These are phyloP conservation scores for Umbelopsis vinacea DNA, from an alignment of 192 early-diverging fungal species.

Conservation along the genomic window DNA sequence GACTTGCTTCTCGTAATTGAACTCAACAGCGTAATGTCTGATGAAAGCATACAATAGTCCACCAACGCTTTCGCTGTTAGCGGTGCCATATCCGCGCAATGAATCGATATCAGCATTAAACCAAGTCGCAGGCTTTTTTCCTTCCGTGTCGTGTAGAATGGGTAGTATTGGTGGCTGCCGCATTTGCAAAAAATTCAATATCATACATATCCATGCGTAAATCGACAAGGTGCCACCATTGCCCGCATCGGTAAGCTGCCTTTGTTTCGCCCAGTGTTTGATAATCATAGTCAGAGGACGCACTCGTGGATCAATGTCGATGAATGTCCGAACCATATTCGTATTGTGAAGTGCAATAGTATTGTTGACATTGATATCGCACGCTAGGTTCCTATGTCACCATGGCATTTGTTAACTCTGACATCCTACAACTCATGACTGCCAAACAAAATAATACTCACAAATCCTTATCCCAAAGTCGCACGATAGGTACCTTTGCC, in stretches of 20 bases:
- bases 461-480: constrained; percentile 87
- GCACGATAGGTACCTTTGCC: constrained; percentile 94
- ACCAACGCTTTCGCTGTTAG: constrained; percentile 79
- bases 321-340: constrained; percentile 87
- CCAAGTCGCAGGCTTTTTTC: constrained; percentile 64
- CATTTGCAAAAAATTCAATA: constrained; percentile 92
- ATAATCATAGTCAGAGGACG: constrained; percentile 89
- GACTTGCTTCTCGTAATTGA: constrained; percentile 82
- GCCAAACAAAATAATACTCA: constrained; percentile 46
- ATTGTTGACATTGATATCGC: constrained; percentile 96
- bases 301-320: constrained; percentile 85
- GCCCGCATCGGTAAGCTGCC: constrained; percentile 90
- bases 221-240: constrained; percentile 93
- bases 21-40: constrained; percentile 78
- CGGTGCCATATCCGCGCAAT: constrained; percentile 66
- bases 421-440: not conserved
- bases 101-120: constrained; percentile 77
- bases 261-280: constrained; percentile 89
- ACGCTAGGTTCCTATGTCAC: constrained; percentile 64
- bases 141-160: constrained; percentile 67
- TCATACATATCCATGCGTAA: constrained; percentile 95
- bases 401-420: not conserved
- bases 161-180: constrained; percentile 90
- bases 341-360: constrained; percentile 90
- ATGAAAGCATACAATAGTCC: constrained; percentile 87